Percentiles rank a stretch among this genome's conserved stretches.
Conservation (phyloP, 257 asterid species). For the Solanum clarkiae region DNA sequence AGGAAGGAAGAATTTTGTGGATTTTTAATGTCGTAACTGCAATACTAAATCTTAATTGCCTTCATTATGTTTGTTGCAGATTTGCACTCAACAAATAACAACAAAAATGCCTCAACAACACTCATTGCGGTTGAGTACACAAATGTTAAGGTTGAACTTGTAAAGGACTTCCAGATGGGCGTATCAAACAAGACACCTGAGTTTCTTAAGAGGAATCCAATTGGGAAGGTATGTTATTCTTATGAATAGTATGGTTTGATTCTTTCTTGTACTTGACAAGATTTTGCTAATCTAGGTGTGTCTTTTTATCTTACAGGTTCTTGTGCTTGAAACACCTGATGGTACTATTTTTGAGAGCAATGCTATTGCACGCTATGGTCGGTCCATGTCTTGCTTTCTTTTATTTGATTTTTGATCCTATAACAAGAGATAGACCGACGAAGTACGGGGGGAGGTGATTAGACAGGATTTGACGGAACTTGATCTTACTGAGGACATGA, state of each 20-base stretch:
- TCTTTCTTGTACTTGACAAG: background rate
- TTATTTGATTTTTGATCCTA: background rate
- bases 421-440: background rate
- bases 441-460: too few species aligned
- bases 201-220: slow-evolving; percentile 73
- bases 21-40: background rate
- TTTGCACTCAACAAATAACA: too few species aligned
- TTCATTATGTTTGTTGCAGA: slow-evolving; percentile 10
- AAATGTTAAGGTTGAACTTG: slow-evolving; percentile 7
- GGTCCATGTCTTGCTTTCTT: background rate
- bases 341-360: slow-evolving; percentile 85
- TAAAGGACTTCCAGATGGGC: slow-evolving; percentile 58
- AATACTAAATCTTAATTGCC: background rate
- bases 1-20: background rate
- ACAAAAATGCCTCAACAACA: too few species aligned
- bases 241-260: background rate
- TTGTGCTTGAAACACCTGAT: slow-evolving; percentile 89
- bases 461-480: too few species aligned
- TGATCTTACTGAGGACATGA: too few species aligned
- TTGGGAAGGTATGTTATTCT: slow-evolving; percentile 33
- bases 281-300: slow-evolving; percentile 17
- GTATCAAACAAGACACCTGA: slow-evolving; percentile 69
- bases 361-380: slow-evolving; percentile 92
- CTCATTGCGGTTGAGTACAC: too few species aligned
- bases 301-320: slow-evolving; percentile 64